Base-by-base conservation (phyloP, 2,329 filamentous ascomycete species). In the Pseudopithomyces maydicus region DNA sequence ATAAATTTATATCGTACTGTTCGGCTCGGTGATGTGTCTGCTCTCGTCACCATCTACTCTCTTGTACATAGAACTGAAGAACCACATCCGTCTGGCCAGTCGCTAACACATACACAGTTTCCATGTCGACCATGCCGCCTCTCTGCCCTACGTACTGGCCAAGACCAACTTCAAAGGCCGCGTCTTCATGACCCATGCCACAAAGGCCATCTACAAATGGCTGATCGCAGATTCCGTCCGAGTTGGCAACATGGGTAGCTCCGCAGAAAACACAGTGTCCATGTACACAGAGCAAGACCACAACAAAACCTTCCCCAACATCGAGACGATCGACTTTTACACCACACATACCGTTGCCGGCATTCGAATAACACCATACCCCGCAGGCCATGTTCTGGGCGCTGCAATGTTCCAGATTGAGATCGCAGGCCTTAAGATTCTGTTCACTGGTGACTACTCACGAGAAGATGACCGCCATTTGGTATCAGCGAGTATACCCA, bases 121-220 rank as follows among this genome's bases (percentile, higher is more conserved):
- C 74, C 95, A 99, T 77, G 85, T 98, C 74, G 95, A 99, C 73
- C 95, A 99, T 80, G 95, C 95, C n/a, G 94, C 94, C 15, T 97
- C 94, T n/a, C 82, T 99, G 45, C 95, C 95, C 43, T 99, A 98
- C 75, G 95, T 99, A 57, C 85, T 99, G 63, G 91, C 94, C 63
- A 99, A 99, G 81, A 98, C 95, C 36, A 97, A 97, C 77, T 99
- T 99, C 81, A 90, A 90, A 64, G 95, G 95, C 47, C 88, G 93
- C 20, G 94, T 98, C 59, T 98, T 97, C 81, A 99, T 98, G 94
- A 99, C 95, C 50, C 95, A 99, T 81, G 92, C 95, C 1, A 99
- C 95, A 45, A 98, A 99, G 77, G 95, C 95, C 68, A 99, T 99
- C 74, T 99, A 99, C 85, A 98, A 98, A 79, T 98, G 95, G 94